These are phyloP conservation scores for Pseudomicrostroma phylloplanum DNA, from an alignment of 1,284 basidiomycete genomes.

Conservation along the genomic window DNA sequence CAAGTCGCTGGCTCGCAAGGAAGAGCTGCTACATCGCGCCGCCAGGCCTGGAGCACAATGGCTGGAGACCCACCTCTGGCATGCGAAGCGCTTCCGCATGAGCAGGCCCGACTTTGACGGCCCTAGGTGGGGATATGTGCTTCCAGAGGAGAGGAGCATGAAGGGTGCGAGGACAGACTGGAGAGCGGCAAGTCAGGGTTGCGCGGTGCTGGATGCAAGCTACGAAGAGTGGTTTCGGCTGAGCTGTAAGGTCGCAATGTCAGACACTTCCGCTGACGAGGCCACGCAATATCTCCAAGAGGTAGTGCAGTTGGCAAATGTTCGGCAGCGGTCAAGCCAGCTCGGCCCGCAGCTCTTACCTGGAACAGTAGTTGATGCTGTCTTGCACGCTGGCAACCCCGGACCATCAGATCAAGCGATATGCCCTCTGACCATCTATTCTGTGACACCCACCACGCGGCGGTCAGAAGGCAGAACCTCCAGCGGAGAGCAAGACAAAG, in stretches of 20 bases:
- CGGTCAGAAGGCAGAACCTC: background rate
- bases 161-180: constrained; percentile 40
- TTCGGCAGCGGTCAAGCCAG: background rate
- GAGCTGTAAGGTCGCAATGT: constrained; percentile 5
- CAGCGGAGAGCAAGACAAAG: background rate
- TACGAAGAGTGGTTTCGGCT: constrained; percentile 22
- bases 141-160: constrained; percentile 42
- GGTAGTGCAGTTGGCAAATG: background rate
- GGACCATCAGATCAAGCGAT: constrained; percentile 2
- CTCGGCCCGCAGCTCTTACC: background rate
- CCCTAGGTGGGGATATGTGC: constrained; percentile 33
- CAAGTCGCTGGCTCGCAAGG: background rate
- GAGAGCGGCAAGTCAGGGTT: constrained; percentile 23
- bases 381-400: background rate
- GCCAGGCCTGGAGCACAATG: constrained; percentile 27
- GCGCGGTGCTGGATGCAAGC: constrained; percentile 40
- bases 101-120: constrained; percentile 10
- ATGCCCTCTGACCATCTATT: background rate
- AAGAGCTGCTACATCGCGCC: constrained; percentile 18
- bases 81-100: constrained; percentile 49
- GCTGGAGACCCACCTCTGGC: constrained; percentile 51
- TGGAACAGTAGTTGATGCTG: background rate
- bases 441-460: background rate
- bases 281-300: background rate
- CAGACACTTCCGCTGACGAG: background rate